Base-by-base conservation (phyloP, 306 rosid species). In the Clitoria ternatea region DNA sequence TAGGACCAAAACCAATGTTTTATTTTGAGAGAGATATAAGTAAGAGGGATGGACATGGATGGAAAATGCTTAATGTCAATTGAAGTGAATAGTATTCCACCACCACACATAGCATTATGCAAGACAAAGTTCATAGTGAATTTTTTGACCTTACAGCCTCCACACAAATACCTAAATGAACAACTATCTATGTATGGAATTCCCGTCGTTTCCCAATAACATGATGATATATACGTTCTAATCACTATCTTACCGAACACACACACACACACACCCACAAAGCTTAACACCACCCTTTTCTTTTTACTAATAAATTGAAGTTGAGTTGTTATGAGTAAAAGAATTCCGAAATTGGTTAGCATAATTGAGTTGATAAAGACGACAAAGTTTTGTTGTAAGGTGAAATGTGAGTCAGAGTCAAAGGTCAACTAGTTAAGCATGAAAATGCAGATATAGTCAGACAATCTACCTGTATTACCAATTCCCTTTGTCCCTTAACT, bases 41-140 rank as follows among this genome's bases (percentile, higher is more conserved):
- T 2, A 69, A 37, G 22, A 49, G 36, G 61, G 69, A 23, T 42
- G 22, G 59, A 52, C 1, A 73, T 83, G 83, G 70, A 73, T 66
- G 45, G 52, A 59, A 75, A 79, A 59, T 75, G 29, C 27, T 37
- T 65, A 5, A 12, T 17, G 20, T 73, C 86, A 85, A 81, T 67
- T 89, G 83, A 83, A 90, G 74, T 78, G 76, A 85, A 76, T 80
- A 74, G 83, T 82, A 74, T 81, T 85, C 86, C 84, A 76, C 82
- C 84, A 80, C 85, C 86, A 81, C 69, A 73, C 33, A 47, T 52
- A 44, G 62, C 26, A 27, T 27, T 5, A 26, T 24, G 29, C 4
- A 56, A 69, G 77, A 49, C 22, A 50, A 80, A 20, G 52, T 84
- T 61, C 62, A 73, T 80, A 33, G 84, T 74, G 83, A 55, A 61